These are phyloP conservation scores for Persicaria tinctoria DNA, from an alignment of 148 eudicot genomes.

Conservation along the genomic window DNA sequence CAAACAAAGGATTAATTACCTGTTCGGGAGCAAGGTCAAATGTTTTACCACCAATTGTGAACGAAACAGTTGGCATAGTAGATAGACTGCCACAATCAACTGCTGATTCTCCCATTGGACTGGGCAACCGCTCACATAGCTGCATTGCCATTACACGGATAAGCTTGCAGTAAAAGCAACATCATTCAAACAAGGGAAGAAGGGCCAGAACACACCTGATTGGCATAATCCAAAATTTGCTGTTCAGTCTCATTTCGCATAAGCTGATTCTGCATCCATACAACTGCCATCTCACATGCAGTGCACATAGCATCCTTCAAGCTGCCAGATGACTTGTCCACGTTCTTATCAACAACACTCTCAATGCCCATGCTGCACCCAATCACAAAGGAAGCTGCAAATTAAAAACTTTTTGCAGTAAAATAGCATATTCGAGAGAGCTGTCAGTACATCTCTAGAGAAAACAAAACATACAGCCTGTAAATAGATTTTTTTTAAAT, in stretches of 20 bases:
- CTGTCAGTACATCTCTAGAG: too few species aligned
- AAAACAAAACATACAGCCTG: too few species aligned
- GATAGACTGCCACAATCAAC: conserved; percentile 65
- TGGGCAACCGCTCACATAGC: conserved; percentile 79
- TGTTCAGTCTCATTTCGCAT: conserved; percentile 61
- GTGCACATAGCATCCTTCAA: conserved; percentile 43
- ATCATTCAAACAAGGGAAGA: neutral
- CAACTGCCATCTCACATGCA: conserved; percentile 79
- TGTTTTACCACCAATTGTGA: conserved; percentile 70
- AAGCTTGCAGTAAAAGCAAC: conserved; percentile 7
- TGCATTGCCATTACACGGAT: conserved; percentile 24
- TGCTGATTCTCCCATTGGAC: conserved; percentile 88
- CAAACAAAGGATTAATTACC: conserved; percentile 27
- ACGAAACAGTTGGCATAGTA: conserved; percentile 66
- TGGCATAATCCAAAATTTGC: conserved; percentile 57
- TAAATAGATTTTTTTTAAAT: neutral
- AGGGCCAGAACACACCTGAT: conserved; percentile 15
- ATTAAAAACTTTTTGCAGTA: neutral
- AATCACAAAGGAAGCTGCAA: neutral
- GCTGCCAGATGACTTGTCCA: conserved; percentile 31
- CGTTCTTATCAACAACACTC: conserved; percentile 63
- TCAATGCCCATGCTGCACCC: conserved; percentile 61
- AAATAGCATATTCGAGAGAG: neutral
- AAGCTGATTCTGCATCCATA: conserved; percentile 83
- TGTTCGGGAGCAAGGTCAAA: conserved; percentile 68